Base-by-base conservation (phyloP, 805 yeast genomes). In the Pichia thaimueangensis region DNA sequence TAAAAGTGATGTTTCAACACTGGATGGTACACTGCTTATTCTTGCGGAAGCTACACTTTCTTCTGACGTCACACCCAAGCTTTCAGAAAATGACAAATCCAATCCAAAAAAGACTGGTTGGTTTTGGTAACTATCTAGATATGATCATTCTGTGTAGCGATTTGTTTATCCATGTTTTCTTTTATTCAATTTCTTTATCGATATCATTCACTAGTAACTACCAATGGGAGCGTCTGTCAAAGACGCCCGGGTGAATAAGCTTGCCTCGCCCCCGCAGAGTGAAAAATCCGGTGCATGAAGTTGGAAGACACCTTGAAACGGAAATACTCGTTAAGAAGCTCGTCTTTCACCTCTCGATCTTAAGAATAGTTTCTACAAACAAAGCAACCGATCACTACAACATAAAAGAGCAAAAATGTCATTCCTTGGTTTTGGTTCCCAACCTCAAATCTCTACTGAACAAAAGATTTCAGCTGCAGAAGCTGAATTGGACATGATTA, bases 401-500 rank as follows among this genome's bases (percentile, higher is more conserved):
- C 15, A 24, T 5, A 16, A 27, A 30, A 11, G 25, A 21, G 21
- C 37, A 27, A 20, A 7, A 29, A 83, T 83, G 91, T 76, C 81
- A 35, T 76, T 76, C 59, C 73, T 84, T 60, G 91, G 91, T 55
- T 72, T 85, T 51, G 89, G 89, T n/a, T 45, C 48, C 21, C 47
- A 83, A 52, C 89, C 91, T 50, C 86, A 81, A 62, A 59, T 80
- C 50, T 70, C 83, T 21, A 74, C 87, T 31, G 83, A 81, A 50
- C 88, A 82, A 63, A 85, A 85, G 63, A 71, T 85, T 48, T 74
- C 74, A 57, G 95, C 95, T 52, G 98, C 98, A 40, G 97, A 91
- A 69, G 86, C 96, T 45, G 98, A 91, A 67, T 75, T 91, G 53
- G 98, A 91, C 64, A 83, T 93, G 80, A 96, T 91, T 55, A 89